phyloP scores from a whole-genome alignment of 2,329 filamentous ascomycete genomes.

The Aspergillus sp. region DNA sequence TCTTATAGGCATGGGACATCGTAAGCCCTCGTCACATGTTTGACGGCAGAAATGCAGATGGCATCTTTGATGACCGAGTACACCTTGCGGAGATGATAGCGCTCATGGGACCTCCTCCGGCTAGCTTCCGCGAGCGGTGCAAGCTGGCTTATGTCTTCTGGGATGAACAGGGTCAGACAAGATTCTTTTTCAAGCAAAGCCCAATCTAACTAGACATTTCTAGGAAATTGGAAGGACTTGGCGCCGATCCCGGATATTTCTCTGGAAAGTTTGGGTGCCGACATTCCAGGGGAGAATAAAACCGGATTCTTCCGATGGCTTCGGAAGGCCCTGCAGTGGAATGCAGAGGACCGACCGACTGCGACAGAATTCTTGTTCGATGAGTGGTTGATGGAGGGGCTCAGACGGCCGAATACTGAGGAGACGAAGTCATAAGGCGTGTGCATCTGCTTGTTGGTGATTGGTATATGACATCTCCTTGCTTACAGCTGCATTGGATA shows the following conservation, averaged over 20 bases:
- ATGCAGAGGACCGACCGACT: slow-evolving; percentile 24
- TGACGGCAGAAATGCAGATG: slow-evolving; percentile 16
- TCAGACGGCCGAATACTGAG: not conserved
- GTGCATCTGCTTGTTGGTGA: too few relatives aligned
- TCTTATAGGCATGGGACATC: not conserved
- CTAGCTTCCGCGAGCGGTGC: slow-evolving; percentile 18
- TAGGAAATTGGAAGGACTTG: not conserved
- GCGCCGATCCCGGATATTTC: not conserved
- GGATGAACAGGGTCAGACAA: not conserved
- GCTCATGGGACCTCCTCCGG: slow-evolving; percentile 18
- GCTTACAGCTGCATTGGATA: too few relatives aligned
- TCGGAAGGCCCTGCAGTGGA: slow-evolving; percentile 32
- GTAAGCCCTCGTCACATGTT: not conserved
- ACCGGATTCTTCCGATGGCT: slow-evolving; percentile 28
- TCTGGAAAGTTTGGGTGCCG: slow-evolving; percentile 19
- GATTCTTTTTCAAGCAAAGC: too few relatives aligned
- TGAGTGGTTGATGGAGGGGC: slow-evolving; percentile 35
- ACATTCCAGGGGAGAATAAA: slow-evolving; percentile 27
- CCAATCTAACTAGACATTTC: not conserved
- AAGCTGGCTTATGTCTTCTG: not conserved
- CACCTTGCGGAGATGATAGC: slow-evolving; percentile 29
- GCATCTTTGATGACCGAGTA: slow-evolving; percentile 24
- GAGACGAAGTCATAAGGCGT: not conserved
- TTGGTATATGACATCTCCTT: not conserved
- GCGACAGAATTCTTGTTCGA: slow-evolving; percentile 41